phyloP scores from a whole-genome alignment of 176 grass and related monocot genomes.

The Ampelocalamus luodianensis region DNA sequence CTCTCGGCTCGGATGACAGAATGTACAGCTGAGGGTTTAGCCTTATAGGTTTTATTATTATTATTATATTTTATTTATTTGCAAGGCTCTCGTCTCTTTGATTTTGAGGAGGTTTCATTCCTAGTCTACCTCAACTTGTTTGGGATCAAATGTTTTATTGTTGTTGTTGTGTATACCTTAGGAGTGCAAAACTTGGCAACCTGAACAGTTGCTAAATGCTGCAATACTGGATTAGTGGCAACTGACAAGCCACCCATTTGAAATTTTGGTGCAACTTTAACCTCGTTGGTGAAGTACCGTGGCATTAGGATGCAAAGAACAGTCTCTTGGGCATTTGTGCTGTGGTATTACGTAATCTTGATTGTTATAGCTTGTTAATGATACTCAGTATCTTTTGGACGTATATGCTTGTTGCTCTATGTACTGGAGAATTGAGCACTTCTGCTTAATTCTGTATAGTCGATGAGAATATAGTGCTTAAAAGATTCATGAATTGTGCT shows the following conservation, averaged over 20 bases:
- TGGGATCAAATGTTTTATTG: too few species aligned
- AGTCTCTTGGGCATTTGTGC: not conserved
- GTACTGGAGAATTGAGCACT: not conserved
- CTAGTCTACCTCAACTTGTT: too few species aligned
- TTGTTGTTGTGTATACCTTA: too few species aligned
- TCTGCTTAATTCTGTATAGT: not conserved
- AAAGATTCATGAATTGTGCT: not conserved
- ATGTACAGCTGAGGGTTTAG: too few species aligned
- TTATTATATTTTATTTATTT: too few species aligned
- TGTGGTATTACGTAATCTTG: not conserved
- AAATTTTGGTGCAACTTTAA: not conserved
- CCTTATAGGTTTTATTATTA: too few species aligned
- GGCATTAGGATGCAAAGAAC: not conserved
- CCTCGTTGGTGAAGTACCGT: not conserved
- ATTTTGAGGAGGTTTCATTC: too few species aligned
- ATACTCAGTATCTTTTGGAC: slow-evolving; percentile 2
- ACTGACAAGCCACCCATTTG: not conserved
- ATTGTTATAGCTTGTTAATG: slow-evolving; percentile 7
- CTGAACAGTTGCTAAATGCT: slow-evolving; percentile 31
- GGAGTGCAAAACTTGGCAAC: slow-evolving; percentile 1
- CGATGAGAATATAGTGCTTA: not conserved
- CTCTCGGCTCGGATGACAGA: too few species aligned
- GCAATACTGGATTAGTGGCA: slow-evolving; percentile 1
- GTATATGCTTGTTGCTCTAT: not conserved
- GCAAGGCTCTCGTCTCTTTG: too few species aligned